Evolutionary conservation across 305 asterid species (phyloP).

Genomic region (Lippia alba): DNA sequence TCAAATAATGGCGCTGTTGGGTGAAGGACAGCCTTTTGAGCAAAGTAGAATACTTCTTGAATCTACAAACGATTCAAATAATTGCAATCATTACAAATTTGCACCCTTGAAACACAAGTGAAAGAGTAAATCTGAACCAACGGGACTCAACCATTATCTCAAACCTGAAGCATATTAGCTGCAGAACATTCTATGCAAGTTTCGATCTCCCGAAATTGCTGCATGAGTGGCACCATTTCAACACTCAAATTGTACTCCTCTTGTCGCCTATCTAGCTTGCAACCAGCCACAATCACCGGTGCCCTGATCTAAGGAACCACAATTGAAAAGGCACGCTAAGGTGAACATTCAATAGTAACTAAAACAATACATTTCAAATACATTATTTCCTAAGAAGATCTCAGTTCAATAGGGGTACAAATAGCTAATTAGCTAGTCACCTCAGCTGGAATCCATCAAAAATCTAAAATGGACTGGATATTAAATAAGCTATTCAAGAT

Average conservation of each 20-base stretch:
- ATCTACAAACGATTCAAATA: constrained; percentile 56
- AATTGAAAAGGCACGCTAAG: constrained; percentile 23
- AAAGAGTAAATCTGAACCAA: constrained; percentile 6
- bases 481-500: constrained; percentile 21
- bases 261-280: constrained; percentile 88
- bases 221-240: constrained; percentile 90
- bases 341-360: constrained; percentile 27
- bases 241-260: constrained; percentile 71
- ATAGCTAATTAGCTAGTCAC: constrained; percentile 10
- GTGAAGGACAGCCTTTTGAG: constrained; percentile 97
- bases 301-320: constrained; percentile 68
- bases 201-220: constrained; percentile 93
- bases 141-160: constrained; percentile 29
- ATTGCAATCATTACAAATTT: constrained; percentile 30
- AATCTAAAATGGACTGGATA: constrained; percentile 2
- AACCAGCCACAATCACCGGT: constrained; percentile 92
- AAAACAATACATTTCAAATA: constrained; percentile 25
- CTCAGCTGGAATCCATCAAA: background rate
- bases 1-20: constrained; percentile 95
- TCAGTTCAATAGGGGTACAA: constrained; percentile 18
- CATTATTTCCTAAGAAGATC: constrained; percentile 14
- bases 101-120: constrained; percentile 17
- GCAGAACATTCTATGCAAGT: constrained; percentile 98
- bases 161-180: constrained; percentile 86
- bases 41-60: constrained; percentile 89